phyloP scores from a whole-genome alignment of 176 grass and related monocot species.

The Bolboschoenus planiculmis region DNA sequence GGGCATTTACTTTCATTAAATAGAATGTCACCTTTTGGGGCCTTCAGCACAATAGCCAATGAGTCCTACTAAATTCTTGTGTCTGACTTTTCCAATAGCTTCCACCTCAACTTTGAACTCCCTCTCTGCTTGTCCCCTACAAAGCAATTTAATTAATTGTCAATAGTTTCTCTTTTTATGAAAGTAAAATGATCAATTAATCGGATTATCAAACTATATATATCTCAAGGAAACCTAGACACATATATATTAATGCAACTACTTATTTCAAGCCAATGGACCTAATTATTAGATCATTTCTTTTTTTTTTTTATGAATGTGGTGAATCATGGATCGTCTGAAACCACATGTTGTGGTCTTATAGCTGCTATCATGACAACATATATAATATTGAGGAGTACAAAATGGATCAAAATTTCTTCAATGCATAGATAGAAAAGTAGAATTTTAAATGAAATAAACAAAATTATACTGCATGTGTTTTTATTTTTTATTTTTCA shows the following conservation, averaged over 20 bases:
- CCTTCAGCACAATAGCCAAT: conserved; percentile 88
- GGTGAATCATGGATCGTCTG: neutral
- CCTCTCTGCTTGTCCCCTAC: conserved; percentile 92
- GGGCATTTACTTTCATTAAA: neutral
- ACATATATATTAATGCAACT: conserved; percentile 6
- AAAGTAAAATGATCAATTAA: neutral
- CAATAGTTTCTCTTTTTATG: neutral
- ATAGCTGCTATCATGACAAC: neutral
- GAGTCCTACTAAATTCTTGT: conserved; percentile 88
- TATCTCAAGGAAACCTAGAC: neutral
- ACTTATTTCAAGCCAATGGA: neutral
- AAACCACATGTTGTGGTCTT: neutral
- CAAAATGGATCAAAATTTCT: neutral
- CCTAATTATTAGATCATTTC: neutral
- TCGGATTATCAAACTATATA: neutral
- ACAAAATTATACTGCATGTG: neutral
- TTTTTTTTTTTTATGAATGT: neutral
- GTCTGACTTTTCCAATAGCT: conserved; percentile 89
- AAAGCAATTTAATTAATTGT: neutral
- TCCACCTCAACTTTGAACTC: conserved; percentile 99
- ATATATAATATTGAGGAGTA: neutral
- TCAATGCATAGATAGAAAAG: neutral
- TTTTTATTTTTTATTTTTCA: neutral
- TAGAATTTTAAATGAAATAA: neutral
- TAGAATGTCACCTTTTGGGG: conserved; percentile 51